Evolutionary conservation across 2,329 filamentous ascomycete species (phyloP), one percentile per base, ranked within the genome.

Genomic region (Arachnomyces sp.): DNA sequence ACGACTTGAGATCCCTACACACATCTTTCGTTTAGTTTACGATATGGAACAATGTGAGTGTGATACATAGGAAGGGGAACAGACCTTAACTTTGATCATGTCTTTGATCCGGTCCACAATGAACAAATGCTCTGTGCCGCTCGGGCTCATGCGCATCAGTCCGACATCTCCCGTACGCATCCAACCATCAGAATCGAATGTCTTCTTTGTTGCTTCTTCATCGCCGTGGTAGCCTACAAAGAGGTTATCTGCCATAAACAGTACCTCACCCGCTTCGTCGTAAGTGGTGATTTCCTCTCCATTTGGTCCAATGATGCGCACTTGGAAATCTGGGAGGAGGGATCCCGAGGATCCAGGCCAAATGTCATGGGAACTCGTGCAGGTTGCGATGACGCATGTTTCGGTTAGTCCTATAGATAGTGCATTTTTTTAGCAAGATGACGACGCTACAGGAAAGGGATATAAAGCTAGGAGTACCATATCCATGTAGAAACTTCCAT

Each of bases 141-240:
- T 43, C 4, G 42, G 35, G 16, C 42, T 46, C 25, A 37, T 38
- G 35, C 40, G 36, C 9, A 53, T 31, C 12, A 52, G 38, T 3
- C 43, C 49, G 25, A 46, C 46, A 50, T 51, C 37, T 0, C 56
- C 57, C 8, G 57, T 59, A 4, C 52, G 38, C 18, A 60, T 30
- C 55, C 55, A 60, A 2, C 49, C 45, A 17, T 55, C 45, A 14
- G 35, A 15, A 9, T 49, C 40, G 52, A 84, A 92, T 0, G 86
- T 88, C 57, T 88, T 84, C 34, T 72, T 68, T 9, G 80, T 88
- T 3, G 86, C 85, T 52, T 81, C 78, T 40, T 82, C 77, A 54
- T 92, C 89, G 62, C 89, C 82, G 33, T 90, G 68, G 52, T 93
- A 93, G 1, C 86, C 86, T 1, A 90, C 64, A 0, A 82, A 77